These are phyloP conservation scores for Epicoccum sorghinum DNA, from an alignment of 2,329 filamentous ascomycete species.

Conservation along the genomic window DNA sequence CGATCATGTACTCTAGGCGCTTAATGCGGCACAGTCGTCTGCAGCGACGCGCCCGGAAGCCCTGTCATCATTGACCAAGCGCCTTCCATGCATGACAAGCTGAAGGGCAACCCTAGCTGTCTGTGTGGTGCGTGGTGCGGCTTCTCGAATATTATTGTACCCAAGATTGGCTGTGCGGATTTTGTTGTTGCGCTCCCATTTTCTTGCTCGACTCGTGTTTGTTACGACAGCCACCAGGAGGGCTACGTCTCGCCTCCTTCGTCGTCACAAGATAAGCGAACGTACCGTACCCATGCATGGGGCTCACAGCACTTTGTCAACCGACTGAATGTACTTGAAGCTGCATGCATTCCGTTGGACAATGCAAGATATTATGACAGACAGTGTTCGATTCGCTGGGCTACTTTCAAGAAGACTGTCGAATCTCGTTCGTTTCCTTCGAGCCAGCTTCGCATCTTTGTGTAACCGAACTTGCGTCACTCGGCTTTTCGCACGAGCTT, in stretches of 20 bases:
- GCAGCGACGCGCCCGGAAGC: slow-evolving; percentile 2
- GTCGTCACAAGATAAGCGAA: too few relatives aligned
- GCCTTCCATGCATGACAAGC: not conserved
- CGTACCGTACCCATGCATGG: too few relatives aligned
- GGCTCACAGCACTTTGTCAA: too few relatives aligned
- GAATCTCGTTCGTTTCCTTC: not conserved
- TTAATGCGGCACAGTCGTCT: slow-evolving; percentile 16
- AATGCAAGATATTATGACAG: too few relatives aligned
- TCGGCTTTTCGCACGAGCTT: slow-evolving; percentile 14
- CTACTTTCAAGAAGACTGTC: too few relatives aligned
- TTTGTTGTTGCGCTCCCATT: not conserved
- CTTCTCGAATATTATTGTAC: not conserved
- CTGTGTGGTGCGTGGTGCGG: not conserved
- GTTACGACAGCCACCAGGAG: too few relatives aligned
- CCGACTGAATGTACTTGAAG: too few relatives aligned
- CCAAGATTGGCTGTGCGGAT: not conserved
- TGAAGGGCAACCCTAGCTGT: slow-evolving; percentile 5
- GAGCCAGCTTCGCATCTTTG: not conserved
- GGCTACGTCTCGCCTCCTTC: too few relatives aligned
- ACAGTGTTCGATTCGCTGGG: not conserved
- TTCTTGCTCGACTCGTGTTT: not conserved
- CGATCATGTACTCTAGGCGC: slow-evolving; percentile 12
- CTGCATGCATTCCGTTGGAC: too few relatives aligned
- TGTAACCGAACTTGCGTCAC: slow-evolving; percentile 10
- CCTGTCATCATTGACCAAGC: not conserved